Evolutionary conservation across 2,329 filamentous ascomycete species (phyloP).

Genomic region (Microdochium paspali): DNA sequence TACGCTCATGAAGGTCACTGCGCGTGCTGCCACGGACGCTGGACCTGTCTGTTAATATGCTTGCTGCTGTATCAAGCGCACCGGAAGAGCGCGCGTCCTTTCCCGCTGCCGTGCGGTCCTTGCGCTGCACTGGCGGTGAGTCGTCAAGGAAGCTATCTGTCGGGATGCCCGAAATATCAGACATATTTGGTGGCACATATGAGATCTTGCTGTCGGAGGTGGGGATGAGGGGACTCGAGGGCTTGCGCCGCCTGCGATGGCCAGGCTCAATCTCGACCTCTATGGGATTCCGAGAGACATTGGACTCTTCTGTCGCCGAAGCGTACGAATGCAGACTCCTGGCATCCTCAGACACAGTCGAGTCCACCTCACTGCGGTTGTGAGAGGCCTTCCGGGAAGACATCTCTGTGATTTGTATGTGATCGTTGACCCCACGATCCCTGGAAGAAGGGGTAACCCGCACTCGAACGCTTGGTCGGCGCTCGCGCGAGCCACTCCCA

Average conservation of each 20-base stretch:
- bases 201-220: constrained; percentile 44
- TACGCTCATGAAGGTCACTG: constrained; percentile 30
- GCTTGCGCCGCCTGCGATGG: constrained; percentile 39
- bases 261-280: constrained; percentile 78
- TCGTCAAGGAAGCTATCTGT: constrained; percentile 53
- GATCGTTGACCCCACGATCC: constrained; percentile 53
- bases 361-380: constrained; percentile 40
- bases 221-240: constrained; percentile 57
- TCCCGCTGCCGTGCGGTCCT: constrained; percentile 27
- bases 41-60: constrained; percentile 29
- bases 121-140: constrained; percentile 34
- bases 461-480: constrained; percentile 72
- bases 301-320: constrained; percentile 72
- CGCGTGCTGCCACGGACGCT: constrained; percentile 31
- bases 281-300: constrained; percentile 66
- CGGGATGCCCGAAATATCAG: constrained; percentile 75
- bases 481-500: constrained; percentile 45
- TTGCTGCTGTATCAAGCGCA: constrained; percentile 7
- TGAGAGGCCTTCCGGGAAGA: constrained; percentile 59
- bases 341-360: constrained; percentile 48
- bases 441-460: constrained; percentile 72
- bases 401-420: constrained; percentile 79
- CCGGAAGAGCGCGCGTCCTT: constrained; percentile 26
- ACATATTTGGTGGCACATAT: constrained; percentile 59
- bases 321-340: constrained; percentile 64